Evolutionary conservation across 1,284 basidiomycete species (phyloP), one percentile per base, ranked within the genome.

Genomic region (Xerocomus amazonicus): DNA sequence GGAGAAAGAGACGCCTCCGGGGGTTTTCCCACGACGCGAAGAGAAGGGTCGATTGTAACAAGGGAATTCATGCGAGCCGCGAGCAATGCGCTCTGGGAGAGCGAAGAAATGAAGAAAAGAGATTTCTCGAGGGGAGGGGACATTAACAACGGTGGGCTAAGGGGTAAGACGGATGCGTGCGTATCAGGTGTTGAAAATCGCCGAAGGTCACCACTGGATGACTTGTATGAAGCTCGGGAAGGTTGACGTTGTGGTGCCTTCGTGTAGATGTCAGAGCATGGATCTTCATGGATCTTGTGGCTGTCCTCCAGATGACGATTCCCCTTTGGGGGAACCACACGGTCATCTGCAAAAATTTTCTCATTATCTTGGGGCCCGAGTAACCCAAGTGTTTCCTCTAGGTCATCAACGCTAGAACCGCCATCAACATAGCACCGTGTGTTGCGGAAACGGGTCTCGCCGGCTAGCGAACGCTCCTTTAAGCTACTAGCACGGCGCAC

Each of bases 91-190:
- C 50, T 54, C 31, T 53, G 54, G 13, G 61, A 56, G 27, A 45
- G 26, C 1, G 65, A 37, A 7, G 66, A 56, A 0, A 66, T 61
- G 36, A 67, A 66, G 44, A 66, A 68, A 23, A 67, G 57, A 0
- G 56, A 51, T 37, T 46, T 56, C 35, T 61, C 65, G 19, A 67
- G 66, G 9, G 63, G 65, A 1, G 61, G 54, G 4, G 66, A 67
- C 66, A 56, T 69, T 32, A 68, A 34, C 10, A 48, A 56, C 3
- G 65, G 57, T 6, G 68, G 66, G 38, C 61, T 61, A 14, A 50
- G 54, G 6, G 67, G 67, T 10, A 66, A 43, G 23, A 68, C 44
- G 1, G 54, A 61, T 3, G 47, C 52, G 16, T 67, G 62, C 0
- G 31, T 39, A 28, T 66, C 55, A 8, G 59, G 34, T 38, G 37